phyloP scores from a whole-genome alignment of 768 basidiomycete genomes.

The Pleurotus giganteus region DNA sequence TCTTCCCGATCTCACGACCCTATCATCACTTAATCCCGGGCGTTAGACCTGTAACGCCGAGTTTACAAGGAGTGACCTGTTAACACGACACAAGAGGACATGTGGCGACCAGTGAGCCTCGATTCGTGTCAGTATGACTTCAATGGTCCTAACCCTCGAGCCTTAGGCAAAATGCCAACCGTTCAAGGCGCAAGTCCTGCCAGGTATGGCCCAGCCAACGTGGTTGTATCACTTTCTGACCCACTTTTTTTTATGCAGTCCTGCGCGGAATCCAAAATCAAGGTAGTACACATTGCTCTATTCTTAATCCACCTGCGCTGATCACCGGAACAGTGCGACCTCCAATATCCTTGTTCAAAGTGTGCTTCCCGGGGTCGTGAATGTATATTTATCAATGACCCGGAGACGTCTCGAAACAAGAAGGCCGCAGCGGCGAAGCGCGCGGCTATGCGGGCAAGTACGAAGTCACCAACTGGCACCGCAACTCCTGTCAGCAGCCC shows the following conservation, averaged over 20 bases:
- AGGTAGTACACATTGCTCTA: slow-evolving; percentile 18
- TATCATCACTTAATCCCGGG: slow-evolving; percentile 8
- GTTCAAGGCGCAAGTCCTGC: slow-evolving; percentile 67
- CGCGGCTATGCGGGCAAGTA: slow-evolving; percentile 16
- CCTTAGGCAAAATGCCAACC: slow-evolving; percentile 41
- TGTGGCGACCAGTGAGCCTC: slow-evolving; percentile 65
- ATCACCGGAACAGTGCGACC: slow-evolving; percentile 41
- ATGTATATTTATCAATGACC: slow-evolving; percentile 60
- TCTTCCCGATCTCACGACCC: not conserved
- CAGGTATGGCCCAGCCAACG: slow-evolving; percentile 29
- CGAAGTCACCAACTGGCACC: not conserved
- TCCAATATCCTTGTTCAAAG: slow-evolving; percentile 66
- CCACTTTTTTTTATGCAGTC: slow-evolving; percentile 30
- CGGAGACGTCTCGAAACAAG: slow-evolving; percentile 39
- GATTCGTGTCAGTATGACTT: slow-evolving; percentile 12
- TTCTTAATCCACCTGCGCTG: not conserved
- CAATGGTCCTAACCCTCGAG: slow-evolving; percentile 13
- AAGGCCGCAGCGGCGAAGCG: slow-evolving; percentile 31
- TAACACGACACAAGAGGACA: slow-evolving; percentile 69
- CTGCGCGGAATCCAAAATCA: slow-evolving; percentile 75
- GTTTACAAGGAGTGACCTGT: slow-evolving; percentile 71
- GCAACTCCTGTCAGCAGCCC: not conserved
- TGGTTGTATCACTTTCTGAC: not conserved
- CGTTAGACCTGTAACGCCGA: slow-evolving; percentile 61
- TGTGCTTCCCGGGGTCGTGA: slow-evolving; percentile 61